Evolutionary conservation across 1,139 yeast genomes (phyloP), one percentile per base, ranked within the genome.

Genomic region (Entelexis paramagnoliae): DNA sequence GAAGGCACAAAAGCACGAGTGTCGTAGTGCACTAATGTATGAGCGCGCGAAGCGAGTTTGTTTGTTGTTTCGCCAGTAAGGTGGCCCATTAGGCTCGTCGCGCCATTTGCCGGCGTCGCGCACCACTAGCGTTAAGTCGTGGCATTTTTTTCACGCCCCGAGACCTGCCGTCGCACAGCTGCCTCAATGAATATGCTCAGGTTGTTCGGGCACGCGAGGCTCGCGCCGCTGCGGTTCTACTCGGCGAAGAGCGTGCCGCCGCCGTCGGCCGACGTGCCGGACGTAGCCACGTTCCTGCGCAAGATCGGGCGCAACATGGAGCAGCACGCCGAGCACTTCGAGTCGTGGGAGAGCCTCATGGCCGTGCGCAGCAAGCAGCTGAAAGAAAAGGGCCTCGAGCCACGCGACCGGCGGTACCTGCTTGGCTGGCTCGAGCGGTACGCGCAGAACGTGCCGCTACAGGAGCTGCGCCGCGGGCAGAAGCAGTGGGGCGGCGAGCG

Each of bases 401-500:
- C 80, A 6, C 74, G 80, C 49, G 75, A 82, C 48, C 77, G 97
- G 67, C 76, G 81, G 63, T 68, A 75, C 55, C 65, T 74, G 28
- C 60, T 74, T 35, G 62, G 63, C 22, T 73, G 76, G 75, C 61
- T 69, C 43, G 73, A 75, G 53, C 68, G 66, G 53, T 74, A 68
- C 59, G 77, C 80, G 64, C 74, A 78, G 60, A 81, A 83, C 54
- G 77, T 75, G 56, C 75, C 77, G 19, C 71, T 83, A 54, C 63
- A 71, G 58, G 86, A 80, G 63, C 76, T 79, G 60, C 77, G 76
- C 61, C 68, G 73, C 59, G 88, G 93, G 16, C 77, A 72, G 69
- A 89, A 88, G 76, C 66, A 72, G 26, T 81, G 81, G 77, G 96
- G 96, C 38, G 96, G 96, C 64, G 96, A 88, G 68, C 78, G 96